Base-by-base conservation (phyloP, 2,329 filamentous ascomycete species). In the Penicillium sp. region DNA sequence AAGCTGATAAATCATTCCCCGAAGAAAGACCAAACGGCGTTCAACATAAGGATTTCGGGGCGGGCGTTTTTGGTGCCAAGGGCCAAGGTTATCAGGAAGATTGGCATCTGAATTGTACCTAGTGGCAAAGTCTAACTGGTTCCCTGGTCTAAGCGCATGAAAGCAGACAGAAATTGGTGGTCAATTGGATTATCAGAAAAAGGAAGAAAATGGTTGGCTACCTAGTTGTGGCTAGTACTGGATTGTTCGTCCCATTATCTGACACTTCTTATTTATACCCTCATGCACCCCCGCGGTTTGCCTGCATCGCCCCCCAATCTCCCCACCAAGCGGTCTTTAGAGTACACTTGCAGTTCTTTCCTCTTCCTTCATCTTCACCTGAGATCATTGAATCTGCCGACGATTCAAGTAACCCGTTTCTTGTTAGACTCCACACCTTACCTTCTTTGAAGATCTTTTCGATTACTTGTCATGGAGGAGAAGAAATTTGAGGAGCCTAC, bases 391-490 rank as follows among this genome's bases (percentile, higher is more conserved):
- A 29, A 22, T 27, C 28, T 11, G 40, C 11, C 4, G 7, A 25
- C 5, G 22, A 7, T 25, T 25, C 28, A 25, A 22, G 11, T n/a
- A 27, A 4, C n/a, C 12, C 16, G 1, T 48, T 18, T 13, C n/a
- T 4, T 14, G 36, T 16, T n/a, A 19, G 39, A 3, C 14, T 9
- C 10, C 36, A 25, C 22, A 25, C 3, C 5, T 25, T 25, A 25
- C 22, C 22, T 25, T 25, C 5, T 6, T 25, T 25, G 22, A 7
- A 19, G 9, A 16, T 2, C 12, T 9, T 13, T 28, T 12, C 25
- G 25, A 6, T 27, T 14, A 18, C 34, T 30, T 33, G 53, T 16
- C 30, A 70, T 70, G 68, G 67, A 70, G 49, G 68, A 61, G 38
- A 70, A 59, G 59, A 66, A 48, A 25, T 46, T 48, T 18, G 47